Evolutionary conservation across 805 yeast species (phyloP), one percentile per base, ranked within the genome.

Genomic region (Ogataea zsoltii): DNA sequence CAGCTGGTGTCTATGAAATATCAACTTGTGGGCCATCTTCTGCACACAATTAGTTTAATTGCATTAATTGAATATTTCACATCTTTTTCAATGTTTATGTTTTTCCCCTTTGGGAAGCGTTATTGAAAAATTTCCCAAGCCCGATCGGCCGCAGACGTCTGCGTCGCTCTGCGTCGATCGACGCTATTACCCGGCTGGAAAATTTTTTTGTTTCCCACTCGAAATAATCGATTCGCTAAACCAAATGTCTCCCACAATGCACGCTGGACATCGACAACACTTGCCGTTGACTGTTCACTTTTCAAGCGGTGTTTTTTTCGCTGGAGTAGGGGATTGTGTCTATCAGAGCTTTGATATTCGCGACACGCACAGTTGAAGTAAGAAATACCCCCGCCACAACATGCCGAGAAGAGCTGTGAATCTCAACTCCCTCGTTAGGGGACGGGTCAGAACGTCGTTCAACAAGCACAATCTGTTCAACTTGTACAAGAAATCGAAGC

Each of bases 391-490:
- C 25, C 25, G 25, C 25, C 18, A 5, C 38, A 47, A 5, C 32
- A 63, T 64, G 67, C 65, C 67, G 4, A 61, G 61, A 53, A 60
- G 56, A 44, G 51, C 63, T 28, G 51, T 44, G 36, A 62, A 65
- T 39, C 32, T 61, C 42, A 51, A 57, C 52, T 65, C 69, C 37
- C 61, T 65, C 31, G 56, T 57, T 19, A 55, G 67, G 42, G 69
- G 65, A 38, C 55, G 88, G 47, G 76, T 94, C 56, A 85, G 97
- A 57, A 79, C 96, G 48, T 86, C 97, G 18, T 87, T 88, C 85
- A 91, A 88, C 79, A 90, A 90, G 69, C 82, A 81, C 69, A 92
- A 92, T 65, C 72, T 94, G 64, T 94, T 88, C 79, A 94, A 94
- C 61, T 63, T 90, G 58, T 82, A 85, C 74, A 85, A 90, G 73